A percentile compares a stretch with the other conserved stretches of the same genome.
phyloP scores from a whole-genome alignment of 805 yeast genomes.

The Ogataea trehaloabstinens region DNA sequence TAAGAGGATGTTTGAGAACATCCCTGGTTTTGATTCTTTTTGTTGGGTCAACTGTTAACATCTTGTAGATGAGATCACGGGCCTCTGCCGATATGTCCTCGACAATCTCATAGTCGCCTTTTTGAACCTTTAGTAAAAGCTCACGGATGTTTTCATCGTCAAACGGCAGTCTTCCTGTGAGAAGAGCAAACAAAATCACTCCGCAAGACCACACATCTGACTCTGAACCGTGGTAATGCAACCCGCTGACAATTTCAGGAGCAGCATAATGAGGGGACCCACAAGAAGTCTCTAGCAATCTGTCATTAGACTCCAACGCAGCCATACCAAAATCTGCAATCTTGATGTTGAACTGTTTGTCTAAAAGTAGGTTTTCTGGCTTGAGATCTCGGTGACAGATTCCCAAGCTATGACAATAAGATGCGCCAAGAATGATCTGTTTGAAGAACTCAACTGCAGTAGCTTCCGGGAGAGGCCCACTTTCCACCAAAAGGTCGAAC shows the following conservation, averaged over 20 bases:
- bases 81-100: slow-evolving; percentile 78
- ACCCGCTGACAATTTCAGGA: slow-evolving; percentile 95
- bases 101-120: slow-evolving; percentile 85
- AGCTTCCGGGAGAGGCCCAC: slow-evolving; percentile 82
- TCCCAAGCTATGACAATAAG: slow-evolving; percentile 63
- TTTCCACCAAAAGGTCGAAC: slow-evolving; percentile 85
- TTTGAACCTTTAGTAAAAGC: slow-evolving; percentile 83
- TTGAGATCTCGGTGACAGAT: slow-evolving; percentile 78
- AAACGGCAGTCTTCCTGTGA: slow-evolving; percentile 94
- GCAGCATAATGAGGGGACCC: slow-evolving; percentile 99
- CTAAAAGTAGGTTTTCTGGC: slow-evolving; percentile 77
- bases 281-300: slow-evolving; percentile 88
- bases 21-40: slow-evolving; percentile 76
- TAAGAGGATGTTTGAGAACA: slow-evolving; percentile 76
- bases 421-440: slow-evolving; percentile 64
- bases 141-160: slow-evolving; percentile 94
- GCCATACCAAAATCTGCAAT: slow-evolving; percentile 99
- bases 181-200: slow-evolving; percentile 85
- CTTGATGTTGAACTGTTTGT: slow-evolving; percentile 82
- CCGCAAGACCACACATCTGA: slow-evolving; percentile 99
- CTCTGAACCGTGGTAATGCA: slow-evolving; percentile 93
- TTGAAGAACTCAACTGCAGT: slow-evolving; percentile 89
- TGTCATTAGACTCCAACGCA: slow-evolving; percentile 79
- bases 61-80: slow-evolving; percentile 73
- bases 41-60: slow-evolving; percentile 80